These are phyloP conservation scores for Coemansia reversa DNA, from an alignment of 192 early-diverging fungal species.

Conservation along the genomic window DNA sequence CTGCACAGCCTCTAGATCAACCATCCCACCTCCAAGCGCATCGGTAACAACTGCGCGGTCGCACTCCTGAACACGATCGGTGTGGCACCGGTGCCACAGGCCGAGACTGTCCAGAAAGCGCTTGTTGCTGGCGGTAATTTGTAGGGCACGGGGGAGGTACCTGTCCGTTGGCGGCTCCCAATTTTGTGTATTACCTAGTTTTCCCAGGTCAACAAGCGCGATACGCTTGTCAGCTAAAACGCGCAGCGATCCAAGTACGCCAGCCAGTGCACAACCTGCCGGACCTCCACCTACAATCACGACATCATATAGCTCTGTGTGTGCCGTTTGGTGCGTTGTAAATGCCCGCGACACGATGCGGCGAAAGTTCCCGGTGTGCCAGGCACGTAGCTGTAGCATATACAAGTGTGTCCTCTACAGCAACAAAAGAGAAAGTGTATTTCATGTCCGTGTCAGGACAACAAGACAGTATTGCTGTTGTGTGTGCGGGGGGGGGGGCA, in stretches of 20 bases:
- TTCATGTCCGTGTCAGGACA: background rate
- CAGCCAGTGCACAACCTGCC: slow-evolving; percentile 82
- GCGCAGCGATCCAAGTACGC: slow-evolving; percentile 54
- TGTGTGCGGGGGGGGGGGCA: too few relatives aligned
- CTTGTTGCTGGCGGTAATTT: slow-evolving; percentile 67
- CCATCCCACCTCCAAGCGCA: slow-evolving; percentile 21
- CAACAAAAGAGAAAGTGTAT: background rate
- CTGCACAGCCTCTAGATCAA: slow-evolving; percentile 14
- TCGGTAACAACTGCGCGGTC: slow-evolving; percentile 48
- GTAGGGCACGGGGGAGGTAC: slow-evolving; percentile 82
- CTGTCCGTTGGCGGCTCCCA: slow-evolving; percentile 57
- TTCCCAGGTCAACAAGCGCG: slow-evolving; percentile 79
- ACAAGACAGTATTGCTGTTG: too few relatives aligned
- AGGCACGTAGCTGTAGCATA: background rate
- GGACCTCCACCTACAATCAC: slow-evolving; percentile 91
- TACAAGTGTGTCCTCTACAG: background rate
- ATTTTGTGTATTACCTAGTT: slow-evolving; percentile 56
- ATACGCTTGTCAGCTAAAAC: slow-evolving; percentile 52
- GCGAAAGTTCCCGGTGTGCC: background rate
- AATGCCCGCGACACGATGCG: background rate
- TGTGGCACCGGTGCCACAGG: slow-evolving; percentile 65
- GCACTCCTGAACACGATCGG: slow-evolving; percentile 62
- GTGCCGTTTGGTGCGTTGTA: background rate
- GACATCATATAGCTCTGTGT: slow-evolving; percentile 69
- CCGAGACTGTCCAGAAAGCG: slow-evolving; percentile 56